A percentile compares a stretch with the other conserved stretches of the same genome.
phyloP scores from a whole-genome alignment of 164 flowering plant genomes.

The Annona squamosa region DNA sequence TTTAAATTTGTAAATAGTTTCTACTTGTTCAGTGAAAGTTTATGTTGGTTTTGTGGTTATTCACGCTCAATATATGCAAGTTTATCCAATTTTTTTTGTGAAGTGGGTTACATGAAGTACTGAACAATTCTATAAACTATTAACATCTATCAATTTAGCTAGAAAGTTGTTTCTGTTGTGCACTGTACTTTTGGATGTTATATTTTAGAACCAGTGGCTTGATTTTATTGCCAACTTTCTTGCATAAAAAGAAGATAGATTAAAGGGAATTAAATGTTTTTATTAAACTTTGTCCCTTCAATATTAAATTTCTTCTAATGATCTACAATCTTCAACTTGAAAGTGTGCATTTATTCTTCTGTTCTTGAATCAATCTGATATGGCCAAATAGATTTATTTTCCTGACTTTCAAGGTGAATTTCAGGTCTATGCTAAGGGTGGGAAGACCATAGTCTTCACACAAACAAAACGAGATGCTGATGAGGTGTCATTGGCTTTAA shows the following conservation, averaged over 20 bases:
- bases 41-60: neutral
- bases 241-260: no score
- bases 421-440: slow-evolving; percentile 99
- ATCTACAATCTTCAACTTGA: neutral
- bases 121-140: neutral
- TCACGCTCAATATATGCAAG: neutral
- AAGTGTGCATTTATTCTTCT: neutral
- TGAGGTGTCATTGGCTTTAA: slow-evolving; percentile 78
- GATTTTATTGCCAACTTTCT: neutral
- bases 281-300: neutral
- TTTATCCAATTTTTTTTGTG: no score
- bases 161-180: neutral
- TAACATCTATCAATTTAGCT: neutral
- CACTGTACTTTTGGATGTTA: neutral
- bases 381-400: neutral
- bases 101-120: neutral
- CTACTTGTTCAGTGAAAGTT: neutral
- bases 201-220: neutral
- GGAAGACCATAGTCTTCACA: slow-evolving; percentile 94
- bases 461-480: slow-evolving; percentile 98
- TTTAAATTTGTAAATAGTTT: neutral
- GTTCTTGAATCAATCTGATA: neutral
- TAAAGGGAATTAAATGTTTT: neutral
- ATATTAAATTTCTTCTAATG: neutral
- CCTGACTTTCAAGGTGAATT: slow-evolving; percentile 11